phyloP scores from a whole-genome alignment of 1,284 basidiomycete genomes.

The Cutaneotrichosporon cavernicola region DNA sequence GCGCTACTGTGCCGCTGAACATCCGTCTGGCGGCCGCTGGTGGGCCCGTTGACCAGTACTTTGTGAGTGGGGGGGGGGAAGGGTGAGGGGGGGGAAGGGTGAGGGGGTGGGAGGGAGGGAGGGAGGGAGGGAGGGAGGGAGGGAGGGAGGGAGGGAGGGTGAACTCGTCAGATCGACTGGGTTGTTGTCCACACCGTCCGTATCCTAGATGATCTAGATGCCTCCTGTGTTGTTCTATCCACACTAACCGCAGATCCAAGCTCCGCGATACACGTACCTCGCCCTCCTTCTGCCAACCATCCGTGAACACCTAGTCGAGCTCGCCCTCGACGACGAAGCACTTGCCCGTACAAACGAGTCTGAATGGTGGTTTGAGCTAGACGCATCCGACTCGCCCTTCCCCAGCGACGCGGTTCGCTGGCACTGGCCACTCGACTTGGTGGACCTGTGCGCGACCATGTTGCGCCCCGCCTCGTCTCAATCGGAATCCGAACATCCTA shows the following conservation, averaged over 20 bases:
- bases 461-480: conserved; percentile 25
- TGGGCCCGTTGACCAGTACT: conserved; percentile 44
- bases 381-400: conserved; percentile 58
- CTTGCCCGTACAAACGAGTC: conserved; percentile 63
- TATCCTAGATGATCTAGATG: no score
- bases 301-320: conserved; percentile 77
- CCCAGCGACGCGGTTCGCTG: conserved; percentile 61
- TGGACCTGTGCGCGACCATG: conserved; percentile 68
- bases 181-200: no score
- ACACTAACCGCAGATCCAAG: conserved; percentile 57
- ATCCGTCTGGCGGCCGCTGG: conserved; percentile 42
- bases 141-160: no score
- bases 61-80: conserved; percentile 33
- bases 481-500: conserved; percentile 24
- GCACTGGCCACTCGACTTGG: conserved; percentile 93
- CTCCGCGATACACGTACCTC: conserved; percentile 83
- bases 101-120: no score
- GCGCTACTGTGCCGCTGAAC: conserved; percentile 44
- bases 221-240: no score
- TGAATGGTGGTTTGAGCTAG: conserved; percentile 89
- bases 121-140: no score
- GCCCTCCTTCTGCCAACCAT: conserved; percentile 85
- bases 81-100: no score
- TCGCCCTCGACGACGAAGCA: conserved; percentile 80
- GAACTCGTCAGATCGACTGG: no score